These are phyloP conservation scores for Plasmodium falciparum DNA, from an alignment of 169 alveolate genomes.

Conservation along the genomic window DNA sequence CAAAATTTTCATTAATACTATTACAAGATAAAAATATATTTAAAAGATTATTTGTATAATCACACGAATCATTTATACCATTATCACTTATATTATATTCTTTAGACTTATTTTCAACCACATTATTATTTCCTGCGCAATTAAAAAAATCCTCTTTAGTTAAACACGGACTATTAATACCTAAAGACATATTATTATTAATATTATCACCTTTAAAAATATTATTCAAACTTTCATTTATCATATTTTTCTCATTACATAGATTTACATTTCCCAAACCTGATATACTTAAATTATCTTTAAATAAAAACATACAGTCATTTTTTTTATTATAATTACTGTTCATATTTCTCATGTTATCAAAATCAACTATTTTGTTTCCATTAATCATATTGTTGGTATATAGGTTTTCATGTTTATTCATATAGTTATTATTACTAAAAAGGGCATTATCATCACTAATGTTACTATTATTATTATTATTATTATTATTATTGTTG, in stretches of 20 bases:
- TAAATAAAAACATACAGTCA: background rate
- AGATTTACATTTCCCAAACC: background rate
- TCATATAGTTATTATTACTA: no score
- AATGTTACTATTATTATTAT: background rate
- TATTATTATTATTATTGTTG: background rate
- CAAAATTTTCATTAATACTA: slow-evolving; percentile 71
- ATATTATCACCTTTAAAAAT: background rate
- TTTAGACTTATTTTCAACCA: background rate
- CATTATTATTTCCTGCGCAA: background rate
- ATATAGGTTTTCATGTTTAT: background rate
- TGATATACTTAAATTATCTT: slow-evolving; percentile 11
- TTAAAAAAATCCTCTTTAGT: slow-evolving; percentile 21
- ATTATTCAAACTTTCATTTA: background rate
- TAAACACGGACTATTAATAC: slow-evolving; percentile 9
- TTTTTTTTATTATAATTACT: slow-evolving; percentile 10
- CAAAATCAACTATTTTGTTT: slow-evolving; percentile 19
- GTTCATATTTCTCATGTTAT: background rate
- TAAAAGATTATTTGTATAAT: slow-evolving; percentile 57
- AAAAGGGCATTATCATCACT: background rate
- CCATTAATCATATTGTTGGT: background rate
- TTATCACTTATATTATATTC: slow-evolving; percentile 14
- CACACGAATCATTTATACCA: slow-evolving; percentile 35
- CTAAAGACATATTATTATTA: slow-evolving; percentile 3
- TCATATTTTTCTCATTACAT: background rate
- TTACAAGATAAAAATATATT: slow-evolving; percentile 71